phyloP scores from a whole-genome alignment of 2,329 filamentous ascomycete species.

The Cercospora sojina region DNA sequence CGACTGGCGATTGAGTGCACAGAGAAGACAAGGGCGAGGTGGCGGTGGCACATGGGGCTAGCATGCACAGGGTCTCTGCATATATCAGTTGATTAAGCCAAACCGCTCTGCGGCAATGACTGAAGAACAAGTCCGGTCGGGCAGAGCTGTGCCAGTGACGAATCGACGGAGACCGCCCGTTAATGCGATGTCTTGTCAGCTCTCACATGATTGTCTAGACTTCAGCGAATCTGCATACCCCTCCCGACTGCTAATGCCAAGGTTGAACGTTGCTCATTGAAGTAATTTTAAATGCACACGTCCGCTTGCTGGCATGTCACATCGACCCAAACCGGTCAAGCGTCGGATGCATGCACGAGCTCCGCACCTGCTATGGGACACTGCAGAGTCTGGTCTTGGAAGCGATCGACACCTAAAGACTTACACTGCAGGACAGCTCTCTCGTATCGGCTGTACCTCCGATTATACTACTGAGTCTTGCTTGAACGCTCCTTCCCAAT shows the following conservation, averaged over 20 bases:
- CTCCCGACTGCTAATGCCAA: not conserved
- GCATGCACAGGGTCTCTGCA: not conserved
- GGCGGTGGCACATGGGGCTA: conserved; percentile 94
- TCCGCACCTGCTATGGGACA: not conserved
- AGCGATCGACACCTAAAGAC: not conserved
- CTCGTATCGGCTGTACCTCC: not conserved
- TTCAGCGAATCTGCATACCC: not conserved
- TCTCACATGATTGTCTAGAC: not conserved
- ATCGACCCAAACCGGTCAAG: not conserved
- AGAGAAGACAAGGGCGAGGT: conserved; percentile 78
- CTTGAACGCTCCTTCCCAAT: not conserved
- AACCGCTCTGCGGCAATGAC: not conserved
- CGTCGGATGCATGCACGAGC: conserved; percentile 3
- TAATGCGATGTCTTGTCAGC: not conserved
- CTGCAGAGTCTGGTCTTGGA: not conserved
- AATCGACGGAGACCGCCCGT: not conserved
- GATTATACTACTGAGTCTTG: not conserved
- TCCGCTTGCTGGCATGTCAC: not conserved
- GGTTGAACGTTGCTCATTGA: not conserved
- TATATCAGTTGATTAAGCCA: not conserved
- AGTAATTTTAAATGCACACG: not conserved
- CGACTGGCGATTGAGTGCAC: conserved; percentile 89
- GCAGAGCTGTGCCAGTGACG: not conserved
- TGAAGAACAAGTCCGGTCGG: not conserved
- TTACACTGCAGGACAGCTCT: not conserved